Percentiles rank a stretch among this genome's conserved stretches.
These are phyloP conservation scores for Psilocybe azurescens DNA, from an alignment of 768 basidiomycete species.

Conservation along the genomic window DNA sequence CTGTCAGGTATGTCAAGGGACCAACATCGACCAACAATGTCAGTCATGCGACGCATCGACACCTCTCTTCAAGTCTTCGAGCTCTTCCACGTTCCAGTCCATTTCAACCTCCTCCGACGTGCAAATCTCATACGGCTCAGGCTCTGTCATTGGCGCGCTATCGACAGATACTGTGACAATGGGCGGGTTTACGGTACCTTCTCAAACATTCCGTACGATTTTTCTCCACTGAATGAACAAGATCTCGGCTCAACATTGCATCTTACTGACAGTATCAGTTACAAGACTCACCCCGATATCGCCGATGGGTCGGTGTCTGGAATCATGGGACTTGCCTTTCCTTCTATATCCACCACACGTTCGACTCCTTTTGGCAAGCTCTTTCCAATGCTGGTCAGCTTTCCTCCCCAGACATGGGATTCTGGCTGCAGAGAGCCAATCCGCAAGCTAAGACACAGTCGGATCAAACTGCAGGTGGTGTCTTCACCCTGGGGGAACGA, in stretches of 20 bases:
- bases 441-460: slow-evolving; percentile 26
- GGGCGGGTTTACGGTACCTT: slow-evolving; percentile 60
- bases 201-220: slow-evolving; percentile 60
- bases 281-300: slow-evolving; percentile 45
- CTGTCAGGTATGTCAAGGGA: slow-evolving; percentile 48
- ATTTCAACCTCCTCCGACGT: slow-evolving; percentile 19
- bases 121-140: slow-evolving; percentile 72
- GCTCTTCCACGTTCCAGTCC: not conserved
- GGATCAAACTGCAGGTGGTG: slow-evolving; percentile 60
- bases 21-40: not conserved
- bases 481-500: slow-evolving; percentile 77
- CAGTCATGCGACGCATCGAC: slow-evolving; percentile 23
- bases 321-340: slow-evolving; percentile 79
- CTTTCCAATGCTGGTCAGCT: slow-evolving; percentile 48
- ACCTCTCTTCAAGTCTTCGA: slow-evolving; percentile 41
- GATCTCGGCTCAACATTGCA: not conserved
- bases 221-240: not conserved
- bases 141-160: slow-evolving; percentile 59
- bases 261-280: slow-evolving; percentile 57
- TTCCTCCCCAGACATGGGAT: slow-evolving; percentile 59
- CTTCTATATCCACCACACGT: slow-evolving; percentile 58
- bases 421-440: slow-evolving; percentile 64
- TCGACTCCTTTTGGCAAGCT: slow-evolving; percentile 67
- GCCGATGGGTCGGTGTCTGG: slow-evolving; percentile 62
- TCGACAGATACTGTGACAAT: slow-evolving; percentile 68